A percentile compares a stretch with the other conserved stretches of the same genome.
These are phyloP conservation scores for Casuarina glauca DNA, from an alignment of 306 rosid genomes.

Conservation along the genomic window DNA sequence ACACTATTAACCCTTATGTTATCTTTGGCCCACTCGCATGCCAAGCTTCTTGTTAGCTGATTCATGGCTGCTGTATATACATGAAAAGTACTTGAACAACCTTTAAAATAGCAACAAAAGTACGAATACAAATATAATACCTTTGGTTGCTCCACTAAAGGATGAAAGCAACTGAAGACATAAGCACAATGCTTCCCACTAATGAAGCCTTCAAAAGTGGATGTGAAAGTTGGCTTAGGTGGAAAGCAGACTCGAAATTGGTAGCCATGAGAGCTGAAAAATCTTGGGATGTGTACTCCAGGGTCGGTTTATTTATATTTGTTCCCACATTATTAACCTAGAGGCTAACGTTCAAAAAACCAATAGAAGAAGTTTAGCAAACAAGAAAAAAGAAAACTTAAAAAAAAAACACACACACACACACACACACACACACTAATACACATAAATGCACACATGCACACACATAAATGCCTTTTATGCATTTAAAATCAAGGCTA, in stretches of 20 bases:
- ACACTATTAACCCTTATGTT: conserved; percentile 46
- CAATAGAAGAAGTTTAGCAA: no score
- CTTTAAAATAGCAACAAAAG: background rate
- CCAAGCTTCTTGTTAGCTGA: conserved; percentile 5
- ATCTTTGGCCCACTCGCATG: conserved; percentile 24
- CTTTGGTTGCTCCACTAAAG: conserved; percentile 26
- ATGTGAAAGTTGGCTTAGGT: conserved; percentile 41
- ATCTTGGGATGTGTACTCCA: conserved; percentile 27
- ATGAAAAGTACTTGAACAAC: no score
- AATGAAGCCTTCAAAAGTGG: conserved; percentile 40
- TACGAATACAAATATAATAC: conserved; percentile 20
- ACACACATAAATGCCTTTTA: no score
- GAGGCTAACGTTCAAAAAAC: background rate
- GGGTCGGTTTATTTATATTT: background rate
- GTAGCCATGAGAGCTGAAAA: conserved; percentile 8
- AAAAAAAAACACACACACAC: no score
- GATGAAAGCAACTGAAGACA: conserved; percentile 6
- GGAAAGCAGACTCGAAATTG: conserved; percentile 32
- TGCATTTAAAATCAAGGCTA: no score
- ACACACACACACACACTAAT: no score
- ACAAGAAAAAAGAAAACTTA: no score
- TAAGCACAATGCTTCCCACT: conserved; percentile 30
- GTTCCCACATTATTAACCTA: background rate
- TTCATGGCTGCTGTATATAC: conserved; percentile 6
- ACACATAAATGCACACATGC: conserved; percentile 24